Evolutionary conservation across 768 basidiomycete species (phyloP).

Genomic region (Pseudohyphozyma bogoriensis): DNA sequence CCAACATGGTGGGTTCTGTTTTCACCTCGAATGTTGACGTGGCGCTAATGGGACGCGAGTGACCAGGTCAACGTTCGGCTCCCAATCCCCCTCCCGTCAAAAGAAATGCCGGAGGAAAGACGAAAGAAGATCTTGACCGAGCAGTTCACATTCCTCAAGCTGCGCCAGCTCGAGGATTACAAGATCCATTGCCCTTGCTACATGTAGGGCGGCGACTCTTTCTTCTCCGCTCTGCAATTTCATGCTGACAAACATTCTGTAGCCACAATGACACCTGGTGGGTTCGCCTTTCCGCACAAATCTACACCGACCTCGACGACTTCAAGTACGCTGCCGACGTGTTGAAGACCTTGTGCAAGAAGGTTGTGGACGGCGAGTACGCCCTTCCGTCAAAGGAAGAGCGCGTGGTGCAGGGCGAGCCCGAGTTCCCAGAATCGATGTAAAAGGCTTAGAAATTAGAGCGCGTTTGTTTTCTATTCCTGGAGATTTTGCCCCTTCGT

Average conservation of each 20-base stretch:
- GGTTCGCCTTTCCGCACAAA: constrained; percentile 23
- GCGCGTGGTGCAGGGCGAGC: too few species aligned
- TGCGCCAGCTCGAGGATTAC: not conserved
- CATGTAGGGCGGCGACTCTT: not conserved
- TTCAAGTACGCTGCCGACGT: constrained; percentile 7
- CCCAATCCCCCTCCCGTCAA: constrained; percentile 7
- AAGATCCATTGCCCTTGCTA: constrained; percentile 9
- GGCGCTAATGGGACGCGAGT: too few species aligned
- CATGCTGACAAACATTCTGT: not conserved
- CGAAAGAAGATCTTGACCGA: not conserved
- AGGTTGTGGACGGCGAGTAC: constrained; percentile 3
- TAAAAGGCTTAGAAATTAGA: too few species aligned
- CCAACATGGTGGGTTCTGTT: constrained; percentile 52
- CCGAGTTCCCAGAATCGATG: too few species aligned
- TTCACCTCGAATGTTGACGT: not conserved
- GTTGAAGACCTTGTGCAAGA: constrained; percentile 14
- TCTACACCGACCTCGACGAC: constrained; percentile 28
- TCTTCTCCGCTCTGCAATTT: not conserved
- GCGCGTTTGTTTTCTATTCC: too few species aligned
- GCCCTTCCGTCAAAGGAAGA: too few species aligned
- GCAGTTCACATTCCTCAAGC: constrained; percentile 3
- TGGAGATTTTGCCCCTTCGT: too few species aligned
- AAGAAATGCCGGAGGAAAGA: not conserved
- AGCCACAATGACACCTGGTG: constrained; percentile 12
- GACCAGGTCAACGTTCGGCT: constrained; percentile 27